These are phyloP conservation scores for Apodospora peruviana DNA, from an alignment of 495 filamentous ascomycete genomes.

Conservation along the genomic window DNA sequence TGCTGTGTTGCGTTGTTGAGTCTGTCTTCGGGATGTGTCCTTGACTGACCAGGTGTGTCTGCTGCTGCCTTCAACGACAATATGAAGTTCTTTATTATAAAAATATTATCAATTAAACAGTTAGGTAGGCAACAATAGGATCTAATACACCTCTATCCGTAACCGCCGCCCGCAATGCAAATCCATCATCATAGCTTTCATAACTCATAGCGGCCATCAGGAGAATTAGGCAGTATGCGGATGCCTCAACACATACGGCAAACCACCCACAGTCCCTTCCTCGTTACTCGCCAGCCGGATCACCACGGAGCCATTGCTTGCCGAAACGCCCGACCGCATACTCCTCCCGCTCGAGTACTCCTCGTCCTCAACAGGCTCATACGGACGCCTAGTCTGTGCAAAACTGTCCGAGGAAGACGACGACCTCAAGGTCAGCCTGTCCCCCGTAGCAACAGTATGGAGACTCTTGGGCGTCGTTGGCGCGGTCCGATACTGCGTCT, in stretches of 20 bases:
- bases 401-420: constrained; percentile 31
- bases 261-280: constrained; percentile 22
- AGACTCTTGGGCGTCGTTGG: constrained; percentile 47
- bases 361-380: constrained; percentile 29
- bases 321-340: background rate
- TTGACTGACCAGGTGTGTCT: no score
- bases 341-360: constrained; percentile 17
- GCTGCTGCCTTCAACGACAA: no score
- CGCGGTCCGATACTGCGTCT: constrained; percentile 41
- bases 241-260: constrained; percentile 42
- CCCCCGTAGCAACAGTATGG: constrained; percentile 7
- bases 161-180: no score
- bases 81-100: no score
- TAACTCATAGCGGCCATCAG: no score
- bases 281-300: constrained; percentile 33
- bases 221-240: no score
- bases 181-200: no score
- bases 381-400: constrained; percentile 36
- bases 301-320: constrained; percentile 16
- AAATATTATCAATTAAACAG: no score
- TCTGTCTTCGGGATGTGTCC: no score
- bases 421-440: background rate
- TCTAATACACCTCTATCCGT: no score
- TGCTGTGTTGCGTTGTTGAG: no score
- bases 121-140: no score